phyloP scores from a whole-genome alignment of 192 early-diverging fungal species.

The Podila minutissima region DNA sequence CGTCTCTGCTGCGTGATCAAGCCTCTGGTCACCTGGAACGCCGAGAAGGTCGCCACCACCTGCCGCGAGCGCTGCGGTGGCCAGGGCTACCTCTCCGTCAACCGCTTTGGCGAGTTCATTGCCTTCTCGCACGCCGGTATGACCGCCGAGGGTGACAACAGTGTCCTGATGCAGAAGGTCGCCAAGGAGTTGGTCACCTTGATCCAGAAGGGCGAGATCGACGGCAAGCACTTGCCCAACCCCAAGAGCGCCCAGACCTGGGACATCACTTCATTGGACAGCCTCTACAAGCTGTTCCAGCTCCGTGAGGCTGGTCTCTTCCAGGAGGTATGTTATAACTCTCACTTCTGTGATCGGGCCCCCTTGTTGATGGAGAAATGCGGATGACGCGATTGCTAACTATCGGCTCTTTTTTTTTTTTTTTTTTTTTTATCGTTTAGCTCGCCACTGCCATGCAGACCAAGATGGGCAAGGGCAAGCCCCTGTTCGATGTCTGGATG shows the following conservation, averaged over 20 bases:
- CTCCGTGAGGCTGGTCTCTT: constrained; percentile 57
- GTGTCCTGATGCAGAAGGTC: constrained; percentile 81
- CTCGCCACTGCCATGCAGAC: constrained; percentile 59
- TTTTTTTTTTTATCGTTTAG: constrained; percentile 9
- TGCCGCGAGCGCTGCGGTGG: constrained; percentile 81
- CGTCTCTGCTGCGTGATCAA: constrained; percentile 83
- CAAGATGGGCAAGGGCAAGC: constrained; percentile 59
- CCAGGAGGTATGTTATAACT: constrained; percentile 39
- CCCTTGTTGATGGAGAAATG: too few species aligned
- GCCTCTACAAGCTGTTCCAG: constrained; percentile 59
- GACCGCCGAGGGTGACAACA: constrained; percentile 85
- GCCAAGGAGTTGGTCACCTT: constrained; percentile 75
- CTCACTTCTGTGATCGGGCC: too few species aligned
- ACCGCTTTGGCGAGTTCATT: constrained; percentile 71
- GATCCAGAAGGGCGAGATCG: constrained; percentile 55
- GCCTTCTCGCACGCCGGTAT: constrained; percentile 82
- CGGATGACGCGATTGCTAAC: too few species aligned
- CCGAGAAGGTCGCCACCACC: constrained; percentile 72
- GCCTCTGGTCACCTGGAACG: constrained; percentile 78
- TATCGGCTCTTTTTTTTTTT: neutral
- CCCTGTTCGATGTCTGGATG: constrained; percentile 83
- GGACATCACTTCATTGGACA: constrained; percentile 58
- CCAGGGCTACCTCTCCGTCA: constrained; percentile 75
- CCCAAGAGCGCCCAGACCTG: constrained; percentile 51
- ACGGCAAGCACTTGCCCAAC: constrained; percentile 37